Base-by-base conservation (phyloP, 2,329 filamentous ascomycete genomes). In the Pseudogymnoascus sp. region DNA sequence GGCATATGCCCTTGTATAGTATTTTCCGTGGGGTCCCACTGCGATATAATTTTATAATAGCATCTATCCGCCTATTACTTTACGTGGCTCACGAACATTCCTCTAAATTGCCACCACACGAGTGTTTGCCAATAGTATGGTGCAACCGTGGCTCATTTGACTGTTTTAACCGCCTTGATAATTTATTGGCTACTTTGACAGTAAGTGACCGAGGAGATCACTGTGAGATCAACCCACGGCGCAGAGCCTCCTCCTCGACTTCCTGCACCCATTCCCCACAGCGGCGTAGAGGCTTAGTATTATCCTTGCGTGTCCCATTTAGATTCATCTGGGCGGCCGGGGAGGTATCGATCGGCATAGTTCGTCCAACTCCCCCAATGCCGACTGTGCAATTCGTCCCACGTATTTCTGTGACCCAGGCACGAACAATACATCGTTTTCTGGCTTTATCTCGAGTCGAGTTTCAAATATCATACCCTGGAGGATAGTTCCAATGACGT, bases 321-420 rank as follows among this genome's bases (percentile, higher is more conserved):
- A 56, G 50, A 56, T 56, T 56, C 50, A 56, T 56, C 50, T 56
- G 29, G n/a, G 50, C 50, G 5, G 29, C 50, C 9, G 50, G 50
- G 50, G 29, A 33, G 29, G 17, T 3, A 56, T 56, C 6, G 29
- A 56, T 1, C 29, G 10, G 11, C 50, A 56, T 10, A 56, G 17
- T 19, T 13, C 50, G 1, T 56, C 29, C n/a, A 56, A 35, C 9
- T 21, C 50, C 29, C 29, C 26, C n/a, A 56, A 19, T 56, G 50
- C 50, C 11, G 50, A 56, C 50, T 56, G 29, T 19, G 50, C 50
- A 33, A 33, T 56, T 56, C n/a, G n/a, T 56, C 46, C 46, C 17
- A 56, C 46, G 26, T 33, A 56, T 31, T 33, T 56, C 10, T 56
- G 26, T 31, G 46, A 56, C 15, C 46, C 46, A 2, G 46, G 26